Base-by-base conservation (phyloP, 768 basidiomycete species). In the Tricholoma sp. region DNA sequence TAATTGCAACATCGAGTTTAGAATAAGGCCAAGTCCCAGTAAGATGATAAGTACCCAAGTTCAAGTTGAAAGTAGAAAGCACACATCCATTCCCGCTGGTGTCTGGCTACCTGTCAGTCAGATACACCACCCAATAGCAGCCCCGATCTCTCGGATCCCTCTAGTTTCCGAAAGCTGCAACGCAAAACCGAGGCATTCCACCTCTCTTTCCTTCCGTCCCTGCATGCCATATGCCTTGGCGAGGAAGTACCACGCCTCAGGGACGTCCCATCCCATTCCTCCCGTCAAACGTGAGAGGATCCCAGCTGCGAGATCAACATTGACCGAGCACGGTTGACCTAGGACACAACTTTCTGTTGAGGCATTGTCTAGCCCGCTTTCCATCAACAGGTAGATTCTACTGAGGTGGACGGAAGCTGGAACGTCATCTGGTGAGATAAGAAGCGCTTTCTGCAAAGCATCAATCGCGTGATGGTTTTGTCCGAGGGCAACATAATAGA, bases 241-340 rank as follows among this genome's bases (percentile, higher is more conserved):
- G 12, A 98, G 79, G 68, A 85, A 90, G 70, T 89, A 96, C 96
- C 96, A 99, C 22, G 90, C 95, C 69, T 98, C 96, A 0, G 94
- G 83, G 1, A 89, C 81, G 68, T 97, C 88, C 94, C 94, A 98
- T 10, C 88, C 96, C 0, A 76, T 74, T 0, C 89, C 91, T 39
- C 84, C 82, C 0, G 93, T 91, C 50, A 94, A 66, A 60, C 89
- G 83, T 1, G 81, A 81, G 24, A 98, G 78, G 64, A 95, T 73
- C 2, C 88, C 88, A 4, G 90, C 92, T 0, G 91, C 91, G 37
- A 97, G 76, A 65, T 96, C 92, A 7, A 89, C 78, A 64, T 86
- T 55, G 22, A 41, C 58, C 0, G 63, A 58, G 39, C 47, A 41
- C 27, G 32, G 34, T 16, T 43, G 50, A 22, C 14, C 34, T 12